A percentile compares a stretch with the other conserved stretches of the same genome.
Conservation (phyloP, 305 asterid genomes). For the Plantago coronopus region DNA sequence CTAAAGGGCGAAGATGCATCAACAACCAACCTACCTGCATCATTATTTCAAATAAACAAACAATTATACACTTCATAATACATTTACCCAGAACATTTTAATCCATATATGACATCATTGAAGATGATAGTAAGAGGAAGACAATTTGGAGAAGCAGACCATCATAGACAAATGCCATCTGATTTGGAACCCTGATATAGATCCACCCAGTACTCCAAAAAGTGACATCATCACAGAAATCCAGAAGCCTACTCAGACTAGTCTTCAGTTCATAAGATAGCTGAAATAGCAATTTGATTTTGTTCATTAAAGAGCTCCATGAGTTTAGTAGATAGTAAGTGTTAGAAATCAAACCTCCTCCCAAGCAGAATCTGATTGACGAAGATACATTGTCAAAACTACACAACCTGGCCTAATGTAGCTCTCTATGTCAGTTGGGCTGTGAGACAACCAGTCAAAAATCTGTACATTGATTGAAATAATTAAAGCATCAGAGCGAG, state of each 20-base stretch:
- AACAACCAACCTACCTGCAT: slow-evolving; percentile 64
- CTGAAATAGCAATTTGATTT: slow-evolving; percentile 36
- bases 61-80: slow-evolving; percentile 9
- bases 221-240: slow-evolving; percentile 44
- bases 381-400: slow-evolving; percentile 66
- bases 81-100: slow-evolving; percentile 9
- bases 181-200: slow-evolving; percentile 67
- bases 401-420: slow-evolving; percentile 83
- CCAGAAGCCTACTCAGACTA: slow-evolving; percentile 63
- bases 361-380: slow-evolving; percentile 60
- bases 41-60: slow-evolving; percentile 24
- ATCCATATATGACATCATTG: slow-evolving; percentile 16
- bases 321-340: slow-evolving; percentile 4
- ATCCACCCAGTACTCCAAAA: slow-evolving; percentile 85
- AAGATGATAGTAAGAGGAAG: slow-evolving; percentile 13
- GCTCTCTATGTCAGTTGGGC: slow-evolving; percentile 85
- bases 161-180: slow-evolving; percentile 51
- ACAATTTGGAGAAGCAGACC: slow-evolving; percentile 43
- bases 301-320: slow-evolving; percentile 15
- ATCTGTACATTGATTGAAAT: slow-evolving; percentile 48
- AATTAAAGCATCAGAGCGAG: slow-evolving; percentile 15
- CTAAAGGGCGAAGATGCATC: slow-evolving; percentile 50
- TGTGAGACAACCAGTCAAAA: slow-evolving; percentile 75
- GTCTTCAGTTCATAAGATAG: slow-evolving; percentile 61
- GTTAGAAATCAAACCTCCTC: slow-evolving; percentile 57